A percentile compares a stretch with the other conserved stretches of the same genome.
Conservation (phyloP, 2,329 filamentous ascomycete species). For the Sporothrix variecibatus region DNA sequence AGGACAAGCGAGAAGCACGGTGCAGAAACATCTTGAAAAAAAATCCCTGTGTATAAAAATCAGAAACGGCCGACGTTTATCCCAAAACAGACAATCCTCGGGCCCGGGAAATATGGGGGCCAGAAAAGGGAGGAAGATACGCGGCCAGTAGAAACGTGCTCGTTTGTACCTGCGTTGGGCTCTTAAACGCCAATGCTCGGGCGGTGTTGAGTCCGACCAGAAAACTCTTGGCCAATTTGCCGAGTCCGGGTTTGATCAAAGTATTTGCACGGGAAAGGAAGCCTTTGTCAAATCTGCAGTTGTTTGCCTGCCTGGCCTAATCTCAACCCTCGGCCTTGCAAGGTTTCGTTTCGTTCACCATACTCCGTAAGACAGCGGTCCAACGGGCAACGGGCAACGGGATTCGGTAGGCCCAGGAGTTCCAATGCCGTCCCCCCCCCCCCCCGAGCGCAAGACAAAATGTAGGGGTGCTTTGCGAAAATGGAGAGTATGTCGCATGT, state of each 20-base stretch:
- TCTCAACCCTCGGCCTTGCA: background rate
- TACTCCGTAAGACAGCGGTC: background rate
- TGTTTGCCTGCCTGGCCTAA: background rate
- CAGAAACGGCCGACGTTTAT: background rate
- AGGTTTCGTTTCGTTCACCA: background rate
- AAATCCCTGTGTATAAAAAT: background rate
- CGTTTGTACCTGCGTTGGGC: background rate
- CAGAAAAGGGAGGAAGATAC: background rate
- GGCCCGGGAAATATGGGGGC: slow-evolving; percentile 8
- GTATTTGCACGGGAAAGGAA: background rate
- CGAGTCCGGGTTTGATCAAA: background rate
- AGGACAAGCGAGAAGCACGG: background rate
- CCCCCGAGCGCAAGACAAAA: no score
- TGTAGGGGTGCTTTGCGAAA: background rate
- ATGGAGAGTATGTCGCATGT: no score
- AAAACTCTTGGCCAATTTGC: background rate
- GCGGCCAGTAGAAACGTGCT: slow-evolving; percentile 1
- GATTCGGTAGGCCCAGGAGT: background rate
- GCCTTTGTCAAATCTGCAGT: background rate
- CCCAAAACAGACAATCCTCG: background rate
- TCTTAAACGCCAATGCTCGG: background rate
- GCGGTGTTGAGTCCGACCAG: background rate
- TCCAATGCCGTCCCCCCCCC: background rate
- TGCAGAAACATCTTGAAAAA: background rate
- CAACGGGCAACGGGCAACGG: background rate